Conservation (phyloP, 2,329 filamentous ascomycete genomes). For the Aphanoascus verrucosus region DNA sequence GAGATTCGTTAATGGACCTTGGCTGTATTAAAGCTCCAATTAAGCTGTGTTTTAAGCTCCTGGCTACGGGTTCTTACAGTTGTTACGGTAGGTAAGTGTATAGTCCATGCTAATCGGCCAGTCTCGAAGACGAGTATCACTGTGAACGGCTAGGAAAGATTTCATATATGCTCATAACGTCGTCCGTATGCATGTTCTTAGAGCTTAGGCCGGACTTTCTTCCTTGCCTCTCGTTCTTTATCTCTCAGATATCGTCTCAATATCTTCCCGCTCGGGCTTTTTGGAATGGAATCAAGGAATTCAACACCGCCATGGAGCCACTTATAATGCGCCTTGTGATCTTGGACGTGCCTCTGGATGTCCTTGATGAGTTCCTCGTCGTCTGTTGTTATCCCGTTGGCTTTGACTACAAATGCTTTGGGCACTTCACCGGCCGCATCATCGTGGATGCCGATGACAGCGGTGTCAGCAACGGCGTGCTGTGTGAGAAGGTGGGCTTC, state of each 20-base stretch:
- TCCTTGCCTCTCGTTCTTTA: conserved; percentile 15
- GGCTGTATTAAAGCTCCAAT: too few species aligned
- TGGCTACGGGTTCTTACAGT: too few species aligned
- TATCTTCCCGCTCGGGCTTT: conserved; percentile 41
- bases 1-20: too few species aligned
- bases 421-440: conserved; percentile 52
- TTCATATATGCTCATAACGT: background rate
- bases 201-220: background rate
- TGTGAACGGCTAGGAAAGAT: too few species aligned
- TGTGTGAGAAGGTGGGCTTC: conserved; percentile 37
- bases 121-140: too few species aligned
- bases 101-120: too few species aligned
- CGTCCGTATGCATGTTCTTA: too few species aligned
- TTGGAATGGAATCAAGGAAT: conserved; percentile 38
- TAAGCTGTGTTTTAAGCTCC: too few species aligned
- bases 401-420: conserved; percentile 50
- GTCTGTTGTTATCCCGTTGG: conserved; percentile 22
- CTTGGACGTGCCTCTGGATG: conserved; percentile 25
- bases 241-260: conserved; percentile 36
- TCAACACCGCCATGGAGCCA: conserved; percentile 36
- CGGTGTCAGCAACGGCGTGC: conserved; percentile 34
- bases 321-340: conserved; percentile 33
- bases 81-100: too few species aligned
- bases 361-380: conserved; percentile 17
- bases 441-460: conserved; percentile 43